A percentile compares a stretch with the other conserved stretches of the same genome.
These are phyloP conservation scores for Seiridium cupressi DNA, from an alignment of 2,329 filamentous ascomycete genomes.

Conservation along the genomic window DNA sequence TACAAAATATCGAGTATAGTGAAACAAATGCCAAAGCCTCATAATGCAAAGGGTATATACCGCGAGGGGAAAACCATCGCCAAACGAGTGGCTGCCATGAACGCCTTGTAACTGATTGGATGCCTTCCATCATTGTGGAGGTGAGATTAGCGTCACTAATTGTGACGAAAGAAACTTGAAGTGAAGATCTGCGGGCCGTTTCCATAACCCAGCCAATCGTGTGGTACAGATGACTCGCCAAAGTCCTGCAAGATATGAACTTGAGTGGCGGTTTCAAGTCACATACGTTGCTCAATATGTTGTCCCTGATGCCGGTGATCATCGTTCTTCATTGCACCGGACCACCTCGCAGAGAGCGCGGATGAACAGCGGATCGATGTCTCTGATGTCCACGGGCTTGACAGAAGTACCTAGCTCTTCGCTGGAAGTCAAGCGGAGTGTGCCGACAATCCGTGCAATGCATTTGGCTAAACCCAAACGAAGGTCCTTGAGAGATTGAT, in stretches of 20 bases:
- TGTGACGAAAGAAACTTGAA: background rate
- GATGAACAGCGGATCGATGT: constrained; percentile 35
- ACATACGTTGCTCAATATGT: background rate
- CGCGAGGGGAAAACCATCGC: background rate
- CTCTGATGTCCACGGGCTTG: constrained; percentile 10
- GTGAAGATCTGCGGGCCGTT: background rate
- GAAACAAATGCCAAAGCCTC: background rate
- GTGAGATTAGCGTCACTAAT: background rate
- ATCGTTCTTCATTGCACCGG: constrained; percentile 35
- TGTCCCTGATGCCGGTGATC: background rate
- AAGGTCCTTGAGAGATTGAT: constrained; percentile 40
- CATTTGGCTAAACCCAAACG: constrained; percentile 49
- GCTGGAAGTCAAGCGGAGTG: constrained; percentile 32
- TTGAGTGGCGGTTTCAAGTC: background rate
- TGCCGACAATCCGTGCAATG: constrained; percentile 48
- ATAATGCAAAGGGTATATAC: constrained; percentile 1
- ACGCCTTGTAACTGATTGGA: background rate
- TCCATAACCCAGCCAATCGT: background rate
- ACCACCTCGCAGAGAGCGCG: constrained; percentile 41
- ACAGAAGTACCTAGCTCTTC: background rate
- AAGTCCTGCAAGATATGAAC: background rate
- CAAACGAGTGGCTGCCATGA: background rate
- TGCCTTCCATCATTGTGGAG: background rate
- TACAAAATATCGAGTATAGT: background rate
- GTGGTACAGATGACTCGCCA: background rate